Evolutionary conservation across 2,329 filamentous ascomycete species (phyloP), one percentile per base, ranked within the genome.

Genomic region (Ambrosiella cleistominuta): DNA sequence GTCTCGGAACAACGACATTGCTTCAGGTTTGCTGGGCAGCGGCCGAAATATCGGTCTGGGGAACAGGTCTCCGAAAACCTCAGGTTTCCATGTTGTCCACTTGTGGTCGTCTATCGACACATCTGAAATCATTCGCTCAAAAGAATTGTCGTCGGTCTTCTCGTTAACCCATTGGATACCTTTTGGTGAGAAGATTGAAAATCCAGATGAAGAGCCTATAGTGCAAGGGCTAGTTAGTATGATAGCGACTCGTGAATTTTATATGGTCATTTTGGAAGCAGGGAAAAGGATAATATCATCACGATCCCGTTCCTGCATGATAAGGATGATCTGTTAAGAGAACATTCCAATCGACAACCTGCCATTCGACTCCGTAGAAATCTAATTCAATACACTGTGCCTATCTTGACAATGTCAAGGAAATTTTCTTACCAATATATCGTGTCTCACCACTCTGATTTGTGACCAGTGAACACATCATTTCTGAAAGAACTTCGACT

Each of bases 81-180:
- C 90, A n/a, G 90, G 90, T 66, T 95, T 95, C 93, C 93, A 97
- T 65, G 93, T 88, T 65, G 88, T 88, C 86, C 88, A 96, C 68
- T 95, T 95, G 70, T 93, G 88, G 65, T 95, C 88, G 64, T 95
- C 88, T 47, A 94, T 82, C 35, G 86, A 88, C n/a, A 91, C 86
- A 56, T 88, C 84, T 1, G 85, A 85, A 58, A 98, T 95, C 86
- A 96, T 97, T 59, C 87, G 80, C 68, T 95, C 87, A 70, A 98
- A 98, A 0, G 89, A 94, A 19, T 78, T 82, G 67, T 98, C 93
- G n/a, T 93, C 93, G 1, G 90, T 97, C 74, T 94, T 96, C 64
- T 93, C 84, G 65, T 96, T 97, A 57, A 98, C 91, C 93, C 93
- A 98, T 69, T 95, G 86, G 57, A 98, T 95, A 50, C 93, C 93